Base-by-base conservation (phyloP, 2,329 filamentous ascomycete genomes). In the Chaetomiaceae sp. region DNA sequence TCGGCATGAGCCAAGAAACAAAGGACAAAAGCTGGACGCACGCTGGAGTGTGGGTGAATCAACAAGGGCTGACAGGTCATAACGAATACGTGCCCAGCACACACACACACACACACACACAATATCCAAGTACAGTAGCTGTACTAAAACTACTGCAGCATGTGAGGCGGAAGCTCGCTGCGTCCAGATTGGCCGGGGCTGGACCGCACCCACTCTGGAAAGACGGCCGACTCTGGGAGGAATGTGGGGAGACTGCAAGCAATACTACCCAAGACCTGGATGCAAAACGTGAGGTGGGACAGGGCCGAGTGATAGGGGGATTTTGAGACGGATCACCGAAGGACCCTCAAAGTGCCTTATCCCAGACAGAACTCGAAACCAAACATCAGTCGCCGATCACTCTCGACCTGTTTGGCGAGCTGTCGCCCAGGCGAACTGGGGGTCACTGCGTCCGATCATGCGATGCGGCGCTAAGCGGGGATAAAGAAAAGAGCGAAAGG, bases 231-330 rank as follows among this genome's bases (percentile, higher is more conserved):
- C n/a, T n/a, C n/a, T n/a, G n/a, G n/a, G n/a, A 18, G 27, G 18
- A 43, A 46, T 43, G 45, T 47, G 56, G 54, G 54, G 56, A 57
- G 47, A 27, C 43, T 41, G 51, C 44, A 36, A 36, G 30, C 38
- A 43, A 32, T 53, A 48, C 53, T 20, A 54, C 48, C 48, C 29
- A 14, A 20, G 46, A 49, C 57, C 58, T 56, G 58, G 53, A 57
- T 60, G 30, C 45, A 56, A 58, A 58, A 57, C 58, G 42, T 48
- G 38, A 43, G 45, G 58, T 58, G n/a, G 53, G 29, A 61, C 43
- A 48, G 40, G 48, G 48, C 25, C 45, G 43, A 48, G 42, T 27
- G 53, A 53, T 45, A 43, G 51, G 57, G 57, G 52, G 27, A 18
- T 51, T 55, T 48, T 51, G 57, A 61, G 54, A 60, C 57, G 40